Conservation (phyloP, 2,329 filamentous ascomycete genomes). For the Drechslera avenae region DNA sequence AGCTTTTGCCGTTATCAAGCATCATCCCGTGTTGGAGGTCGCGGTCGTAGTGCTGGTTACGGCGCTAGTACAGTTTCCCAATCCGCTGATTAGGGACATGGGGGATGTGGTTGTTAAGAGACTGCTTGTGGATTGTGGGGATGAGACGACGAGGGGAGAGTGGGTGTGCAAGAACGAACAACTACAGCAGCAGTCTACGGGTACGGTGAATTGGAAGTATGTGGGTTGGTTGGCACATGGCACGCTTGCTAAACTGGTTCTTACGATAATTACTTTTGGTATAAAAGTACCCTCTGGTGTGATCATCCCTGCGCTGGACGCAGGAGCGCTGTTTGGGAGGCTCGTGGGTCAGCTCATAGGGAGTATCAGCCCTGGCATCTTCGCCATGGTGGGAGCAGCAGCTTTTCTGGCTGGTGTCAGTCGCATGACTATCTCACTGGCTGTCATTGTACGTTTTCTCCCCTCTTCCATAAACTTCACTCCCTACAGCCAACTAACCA, state of each 20-base stretch:
- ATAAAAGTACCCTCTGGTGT: slow-evolving; percentile 65
- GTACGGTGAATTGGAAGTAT: slow-evolving; percentile 47
- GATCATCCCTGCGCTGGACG: slow-evolving; percentile 65
- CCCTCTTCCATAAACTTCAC: slow-evolving; percentile 39
- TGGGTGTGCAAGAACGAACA: slow-evolving; percentile 62
- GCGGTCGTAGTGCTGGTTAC: slow-evolving; percentile 60
- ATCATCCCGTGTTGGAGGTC: slow-evolving; percentile 62
- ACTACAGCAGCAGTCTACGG: neutral
- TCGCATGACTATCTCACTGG: slow-evolving; percentile 63
- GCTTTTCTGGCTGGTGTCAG: slow-evolving; percentile 64
- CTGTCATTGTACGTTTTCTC: slow-evolving; percentile 53
- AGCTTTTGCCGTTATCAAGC: slow-evolving; percentile 58
- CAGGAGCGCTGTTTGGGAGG: slow-evolving; percentile 63
- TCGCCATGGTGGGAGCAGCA: slow-evolving; percentile 65
- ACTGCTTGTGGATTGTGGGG: slow-evolving; percentile 60
- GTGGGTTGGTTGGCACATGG: slow-evolving; percentile 60
- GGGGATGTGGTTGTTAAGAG: slow-evolving; percentile 63
- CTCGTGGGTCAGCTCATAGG: slow-evolving; percentile 55
- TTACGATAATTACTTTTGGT: slow-evolving; percentile 64
- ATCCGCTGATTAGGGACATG: slow-evolving; percentile 60
- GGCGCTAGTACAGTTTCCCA: slow-evolving; percentile 61
- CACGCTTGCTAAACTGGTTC: slow-evolving; percentile 59
- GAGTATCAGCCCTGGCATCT: slow-evolving; percentile 60
- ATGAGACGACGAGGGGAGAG: slow-evolving; percentile 36
- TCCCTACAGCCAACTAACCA: slow-evolving; percentile 58